Conservation (phyloP, 768 basidiomycete species). For the Pleurotus citrinopileatus region DNA sequence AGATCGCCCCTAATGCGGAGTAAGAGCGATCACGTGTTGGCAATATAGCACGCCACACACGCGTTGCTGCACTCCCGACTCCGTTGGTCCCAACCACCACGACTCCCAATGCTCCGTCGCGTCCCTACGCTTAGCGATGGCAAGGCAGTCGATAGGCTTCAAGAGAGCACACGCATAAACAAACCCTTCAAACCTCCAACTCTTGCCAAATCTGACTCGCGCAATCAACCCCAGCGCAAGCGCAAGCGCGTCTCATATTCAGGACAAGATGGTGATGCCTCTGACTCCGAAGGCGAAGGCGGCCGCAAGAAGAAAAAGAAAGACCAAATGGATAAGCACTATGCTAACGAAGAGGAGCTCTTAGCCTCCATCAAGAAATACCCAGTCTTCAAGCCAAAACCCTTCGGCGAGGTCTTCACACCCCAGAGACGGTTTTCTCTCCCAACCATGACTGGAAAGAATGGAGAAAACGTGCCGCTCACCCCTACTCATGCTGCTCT, state of each 20-base stretch:
- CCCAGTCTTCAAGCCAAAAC: constrained; percentile 81
- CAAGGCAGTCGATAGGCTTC: constrained; percentile 60
- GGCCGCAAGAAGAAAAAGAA: constrained; percentile 65
- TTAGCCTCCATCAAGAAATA: constrained; percentile 63
- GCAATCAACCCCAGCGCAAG: constrained; percentile 70
- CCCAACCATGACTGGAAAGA: constrained; percentile 73
- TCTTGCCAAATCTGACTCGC: constrained; percentile 37
- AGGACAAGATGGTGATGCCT: constrained; percentile 56
- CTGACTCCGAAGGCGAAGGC: constrained; percentile 54
- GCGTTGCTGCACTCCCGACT: too few relatives aligned
- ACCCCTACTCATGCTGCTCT: constrained; percentile 69
- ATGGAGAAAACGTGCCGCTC: constrained; percentile 58
- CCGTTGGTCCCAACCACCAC: constrained; percentile 2
- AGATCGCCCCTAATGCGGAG: too few relatives aligned
- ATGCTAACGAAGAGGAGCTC: constrained; percentile 62
- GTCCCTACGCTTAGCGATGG: constrained; percentile 70
- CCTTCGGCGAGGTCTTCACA: constrained; percentile 53
- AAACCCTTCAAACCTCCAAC: constrained; percentile 82
- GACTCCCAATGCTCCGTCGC: constrained; percentile 60
- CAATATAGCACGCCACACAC: neutral
- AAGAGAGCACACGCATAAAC: constrained; percentile 70
- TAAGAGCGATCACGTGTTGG: neutral
- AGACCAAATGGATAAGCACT: constrained; percentile 49
- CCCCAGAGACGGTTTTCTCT: constrained; percentile 68
- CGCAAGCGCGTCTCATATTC: constrained; percentile 89